Evolutionary conservation across 2,329 filamentous ascomycete genomes (phyloP).

Genomic region (Aspergillus viridinutans): DNA sequence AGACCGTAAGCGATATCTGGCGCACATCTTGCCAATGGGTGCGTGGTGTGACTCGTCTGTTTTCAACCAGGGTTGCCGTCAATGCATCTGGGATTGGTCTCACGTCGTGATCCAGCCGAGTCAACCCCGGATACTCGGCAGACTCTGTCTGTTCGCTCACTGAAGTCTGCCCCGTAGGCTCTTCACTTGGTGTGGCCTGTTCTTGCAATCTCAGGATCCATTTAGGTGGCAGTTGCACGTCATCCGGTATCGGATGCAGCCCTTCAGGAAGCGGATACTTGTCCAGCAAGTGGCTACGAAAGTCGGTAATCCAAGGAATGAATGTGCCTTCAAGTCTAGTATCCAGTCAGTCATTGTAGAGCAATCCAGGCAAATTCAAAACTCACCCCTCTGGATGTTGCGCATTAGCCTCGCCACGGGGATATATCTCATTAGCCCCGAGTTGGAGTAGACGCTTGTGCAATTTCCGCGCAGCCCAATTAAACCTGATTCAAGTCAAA

Average conservation of each 20-base stretch:
- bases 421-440: conserved; percentile 71
- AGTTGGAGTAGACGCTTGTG: conserved; percentile 79
- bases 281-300: conserved; percentile 64
- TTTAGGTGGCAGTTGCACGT: conserved; percentile 71
- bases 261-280: conserved; percentile 66
- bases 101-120: conserved; percentile 37
- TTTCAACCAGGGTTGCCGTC: conserved; percentile 58
- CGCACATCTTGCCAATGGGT: conserved; percentile 94
- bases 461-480: conserved; percentile 87
- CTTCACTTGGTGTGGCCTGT: neutral
- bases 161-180: neutral
- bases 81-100: conserved; percentile 58
- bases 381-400: conserved; percentile 82
- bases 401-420: conserved; percentile 83
- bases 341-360: neutral
- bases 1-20: conserved; percentile 59
- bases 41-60: conserved; percentile 67
- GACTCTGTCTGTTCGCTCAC: neutral
- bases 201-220: conserved; percentile 50
- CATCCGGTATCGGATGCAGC: conserved; percentile 65
- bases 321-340: conserved; percentile 75
- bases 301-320: conserved; percentile 67
- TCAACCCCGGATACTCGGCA: conserved; percentile 18
- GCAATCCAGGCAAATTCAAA: conserved; percentile 24
- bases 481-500: conserved; percentile 59